Conservation (phyloP, 352 stramenopile genomes). For the Pythium coloratum region DNA sequence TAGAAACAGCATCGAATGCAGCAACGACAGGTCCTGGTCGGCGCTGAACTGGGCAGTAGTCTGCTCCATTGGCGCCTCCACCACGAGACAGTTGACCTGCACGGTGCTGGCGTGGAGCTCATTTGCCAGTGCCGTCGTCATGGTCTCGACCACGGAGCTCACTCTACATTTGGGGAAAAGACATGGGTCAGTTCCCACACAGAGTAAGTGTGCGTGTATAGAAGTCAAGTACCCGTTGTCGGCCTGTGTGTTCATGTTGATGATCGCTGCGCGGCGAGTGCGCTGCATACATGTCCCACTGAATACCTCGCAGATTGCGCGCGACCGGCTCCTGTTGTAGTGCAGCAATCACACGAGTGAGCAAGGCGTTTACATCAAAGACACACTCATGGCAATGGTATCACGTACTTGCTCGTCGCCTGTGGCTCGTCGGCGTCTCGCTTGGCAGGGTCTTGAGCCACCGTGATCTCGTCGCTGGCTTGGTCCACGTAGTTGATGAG, state of each 20-base stretch:
- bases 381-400: background rate
- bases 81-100: conserved; percentile 56
- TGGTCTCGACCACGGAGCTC: conserved; percentile 28
- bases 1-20: conserved; percentile 63
- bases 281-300: conserved; percentile 29
- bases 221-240: conserved; percentile 20
- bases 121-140: conserved; percentile 42
- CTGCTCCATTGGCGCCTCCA: conserved; percentile 22
- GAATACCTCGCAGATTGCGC: conserved; percentile 33
- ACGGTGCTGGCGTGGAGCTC: conserved; percentile 45
- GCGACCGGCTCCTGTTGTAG: conserved; percentile 28
- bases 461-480: conserved; percentile 4
- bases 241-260: conserved; percentile 33
- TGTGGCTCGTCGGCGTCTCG: background rate
- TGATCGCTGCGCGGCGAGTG: conserved; percentile 21
- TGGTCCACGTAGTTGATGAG: conserved; percentile 62
- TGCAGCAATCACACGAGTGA: too few relatives aligned
- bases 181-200: background rate
- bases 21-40: conserved; percentile 28
- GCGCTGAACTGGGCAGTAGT: background rate
- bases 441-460: conserved; percentile 1
- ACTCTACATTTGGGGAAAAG: background rate
- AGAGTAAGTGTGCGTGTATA: too few relatives aligned
- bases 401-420: conserved; percentile 18
- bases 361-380: too few relatives aligned